Base-by-base conservation (phyloP, 345 rosid genomes). In the Hirschfeldia incana region DNA sequence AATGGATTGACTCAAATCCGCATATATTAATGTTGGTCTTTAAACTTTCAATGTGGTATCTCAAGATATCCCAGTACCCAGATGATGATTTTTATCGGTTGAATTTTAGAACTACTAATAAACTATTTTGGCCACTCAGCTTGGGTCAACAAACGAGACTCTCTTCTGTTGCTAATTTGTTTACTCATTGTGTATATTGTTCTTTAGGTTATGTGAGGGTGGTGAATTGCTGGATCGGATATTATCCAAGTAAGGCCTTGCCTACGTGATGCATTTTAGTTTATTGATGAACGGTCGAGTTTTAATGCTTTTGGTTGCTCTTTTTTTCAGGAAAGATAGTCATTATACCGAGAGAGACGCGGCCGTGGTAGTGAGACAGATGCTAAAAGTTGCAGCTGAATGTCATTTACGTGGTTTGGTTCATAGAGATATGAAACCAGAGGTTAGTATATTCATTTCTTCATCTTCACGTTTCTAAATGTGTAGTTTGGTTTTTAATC, bases 381-480 rank as follows among this genome's bases (percentile, higher is more conserved):
- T 93, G 97, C 92, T 94, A 32, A 94, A 82, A 85, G 98, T 94
- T 63, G 97, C 97, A 6, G 99, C 97, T 66, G 91, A 95, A 75
- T 95, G 99, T 79, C 99, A 95, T 84, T 83, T 95, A 65, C 91
- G 85, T 76, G 98, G 99, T 72, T 81, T 93, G 80, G 97, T 95
- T 71, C 99, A 95, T 74, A 90, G 98, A 6, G 99, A 96, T 82
- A 87, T 96, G 99, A 96, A 93, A 80, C 99, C 98, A 15, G 99
- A 96, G 97, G 99, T 96, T n/a, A 86, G n/a, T 58, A 67, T 53
- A 53, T 1, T 53, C 6, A 2, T 53, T 51, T 51, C 27, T 2
- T 65, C 30, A 32, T n/a, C 27, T 1, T 59, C 32, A 15, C 17
- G 42, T 15, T 57, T 36, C 4, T 68, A 4, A 8, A 8, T 53